Percentiles rank a stretch among this genome's conserved stretches.
These are phyloP conservation scores for Fraxinus sp. DNA, from an alignment of 305 asterid genomes.

Conservation along the genomic window DNA sequence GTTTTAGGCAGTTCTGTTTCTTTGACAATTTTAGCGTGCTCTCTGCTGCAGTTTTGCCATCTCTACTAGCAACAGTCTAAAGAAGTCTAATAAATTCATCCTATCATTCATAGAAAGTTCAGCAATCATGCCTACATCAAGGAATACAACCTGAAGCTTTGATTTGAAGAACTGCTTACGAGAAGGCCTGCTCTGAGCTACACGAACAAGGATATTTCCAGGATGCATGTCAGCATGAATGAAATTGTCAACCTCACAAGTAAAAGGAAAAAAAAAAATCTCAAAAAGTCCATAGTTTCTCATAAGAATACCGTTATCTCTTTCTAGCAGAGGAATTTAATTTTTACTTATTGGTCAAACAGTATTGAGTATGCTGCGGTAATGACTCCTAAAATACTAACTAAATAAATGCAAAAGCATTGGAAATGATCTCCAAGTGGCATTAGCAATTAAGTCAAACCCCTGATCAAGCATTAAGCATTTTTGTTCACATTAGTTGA, in stretches of 20 bases:
- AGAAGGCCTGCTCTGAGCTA: constrained; percentile 48
- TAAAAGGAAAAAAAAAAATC: not conserved
- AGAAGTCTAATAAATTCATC: constrained; percentile 59
- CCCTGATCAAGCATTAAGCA: not conserved
- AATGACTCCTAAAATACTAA: not conserved
- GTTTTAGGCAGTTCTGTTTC: constrained; percentile 71
- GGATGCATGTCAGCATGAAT: constrained; percentile 99
- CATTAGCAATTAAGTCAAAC: not conserved
- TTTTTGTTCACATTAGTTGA: not conserved
- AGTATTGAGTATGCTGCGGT: not conserved
- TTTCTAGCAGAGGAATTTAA: not conserved
- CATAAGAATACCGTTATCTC: not conserved
- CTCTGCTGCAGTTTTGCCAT: constrained; percentile 75
- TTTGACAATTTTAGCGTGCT: constrained; percentile 69
- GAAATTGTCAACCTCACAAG: constrained; percentile 88
- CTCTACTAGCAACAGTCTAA: constrained; percentile 79
- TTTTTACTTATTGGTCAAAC: not conserved
- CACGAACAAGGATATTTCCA: constrained; percentile 92
- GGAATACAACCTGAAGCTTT: constrained; percentile 73
- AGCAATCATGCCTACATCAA: constrained; percentile 89
- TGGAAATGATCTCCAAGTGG: not conserved
- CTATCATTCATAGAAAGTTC: constrained; percentile 70
- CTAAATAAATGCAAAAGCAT: not conserved
- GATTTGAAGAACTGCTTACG: constrained; percentile 60
- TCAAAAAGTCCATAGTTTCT: constrained; percentile 7